Percentiles rank a stretch among this genome's conserved stretches.
These are phyloP conservation scores for Monilinia fructicola DNA, from an alignment of 2,329 filamentous ascomycete species.

Conservation along the genomic window DNA sequence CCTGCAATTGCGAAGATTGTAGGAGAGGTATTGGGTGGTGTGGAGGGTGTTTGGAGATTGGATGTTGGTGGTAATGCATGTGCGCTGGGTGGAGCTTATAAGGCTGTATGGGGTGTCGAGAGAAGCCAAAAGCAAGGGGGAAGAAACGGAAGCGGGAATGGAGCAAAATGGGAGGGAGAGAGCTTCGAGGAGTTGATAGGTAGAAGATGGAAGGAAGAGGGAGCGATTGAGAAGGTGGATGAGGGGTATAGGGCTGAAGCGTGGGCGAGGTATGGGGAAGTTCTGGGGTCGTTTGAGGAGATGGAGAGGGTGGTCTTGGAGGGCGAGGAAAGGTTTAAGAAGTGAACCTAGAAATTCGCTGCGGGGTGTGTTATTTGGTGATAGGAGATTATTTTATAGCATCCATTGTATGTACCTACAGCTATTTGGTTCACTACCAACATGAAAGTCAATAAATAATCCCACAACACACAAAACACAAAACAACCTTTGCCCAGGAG, in stretches of 20 bases:
- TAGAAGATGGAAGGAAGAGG: slow-evolving; percentile 78
- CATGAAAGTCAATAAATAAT: background rate
- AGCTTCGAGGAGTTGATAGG: slow-evolving; percentile 88
- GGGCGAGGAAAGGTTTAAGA: slow-evolving; percentile 38
- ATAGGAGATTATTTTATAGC: too few relatives aligned
- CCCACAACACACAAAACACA: too few relatives aligned
- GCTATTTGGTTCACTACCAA: background rate
- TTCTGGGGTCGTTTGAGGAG: slow-evolving; percentile 72
- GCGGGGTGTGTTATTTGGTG: background rate
- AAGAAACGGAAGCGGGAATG: background rate
- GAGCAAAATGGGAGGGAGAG: slow-evolving; percentile 49
- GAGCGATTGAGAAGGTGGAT: slow-evolving; percentile 78
- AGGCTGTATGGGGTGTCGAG: slow-evolving; percentile 90
- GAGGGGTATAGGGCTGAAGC: slow-evolving; percentile 73
- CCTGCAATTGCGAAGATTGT: slow-evolving; percentile 81
- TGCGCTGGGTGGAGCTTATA: slow-evolving; percentile 90
- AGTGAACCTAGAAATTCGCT: background rate
- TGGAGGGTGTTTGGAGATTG: slow-evolving; percentile 87
- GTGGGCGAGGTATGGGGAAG: slow-evolving; percentile 76
- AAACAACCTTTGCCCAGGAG: too few relatives aligned
- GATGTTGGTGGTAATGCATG: slow-evolving; percentile 96
- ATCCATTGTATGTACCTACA: background rate
- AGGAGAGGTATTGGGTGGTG: slow-evolving; percentile 83
- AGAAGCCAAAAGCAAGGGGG: slow-evolving; percentile 42
- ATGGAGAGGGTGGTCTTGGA: slow-evolving; percentile 69